These are phyloP conservation scores for Voacanga thouarsii DNA, from an alignment of 257 asterid species.

Conservation along the genomic window DNA sequence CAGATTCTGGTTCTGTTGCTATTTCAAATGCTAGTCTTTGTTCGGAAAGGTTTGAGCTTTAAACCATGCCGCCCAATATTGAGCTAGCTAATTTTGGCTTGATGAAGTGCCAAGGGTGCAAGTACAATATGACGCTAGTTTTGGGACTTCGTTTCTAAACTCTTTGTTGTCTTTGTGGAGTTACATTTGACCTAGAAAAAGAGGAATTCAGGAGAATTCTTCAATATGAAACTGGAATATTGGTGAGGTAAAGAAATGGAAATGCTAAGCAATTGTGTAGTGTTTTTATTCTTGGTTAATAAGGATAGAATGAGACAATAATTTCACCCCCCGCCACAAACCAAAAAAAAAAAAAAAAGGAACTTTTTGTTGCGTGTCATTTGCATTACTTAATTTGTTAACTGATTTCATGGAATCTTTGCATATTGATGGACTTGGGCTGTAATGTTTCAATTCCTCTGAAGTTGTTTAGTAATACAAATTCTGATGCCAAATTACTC, in stretches of 20 bases:
- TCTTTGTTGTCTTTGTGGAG: not conserved
- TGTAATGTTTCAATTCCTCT: not conserved
- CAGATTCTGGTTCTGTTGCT: not conserved
- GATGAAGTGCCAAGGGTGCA: not conserved
- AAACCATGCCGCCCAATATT: not conserved
- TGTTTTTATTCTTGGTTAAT: not conserved
- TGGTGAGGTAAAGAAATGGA: not conserved
- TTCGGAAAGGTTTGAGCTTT: not conserved
- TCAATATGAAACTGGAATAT: not conserved
- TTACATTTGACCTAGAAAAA: not conserved
- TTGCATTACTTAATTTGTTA: not conserved
- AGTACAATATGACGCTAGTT: not conserved
- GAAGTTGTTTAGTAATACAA: not conserved
- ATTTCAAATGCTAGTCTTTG: not conserved
- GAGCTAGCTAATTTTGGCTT: not conserved
- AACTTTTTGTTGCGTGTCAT: not conserved
- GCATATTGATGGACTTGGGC: not conserved
- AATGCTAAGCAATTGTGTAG: not conserved
- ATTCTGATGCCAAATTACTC: not conserved
- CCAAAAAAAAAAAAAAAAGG: not conserved
- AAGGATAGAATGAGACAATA: not conserved
- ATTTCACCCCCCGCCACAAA: too few species aligned
- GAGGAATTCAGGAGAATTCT: not conserved
- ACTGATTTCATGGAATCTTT: not conserved
- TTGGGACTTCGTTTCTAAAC: not conserved